These are phyloP conservation scores for Pisolithus albus DNA, from an alignment of 768 basidiomycete species.

Conservation along the genomic window DNA sequence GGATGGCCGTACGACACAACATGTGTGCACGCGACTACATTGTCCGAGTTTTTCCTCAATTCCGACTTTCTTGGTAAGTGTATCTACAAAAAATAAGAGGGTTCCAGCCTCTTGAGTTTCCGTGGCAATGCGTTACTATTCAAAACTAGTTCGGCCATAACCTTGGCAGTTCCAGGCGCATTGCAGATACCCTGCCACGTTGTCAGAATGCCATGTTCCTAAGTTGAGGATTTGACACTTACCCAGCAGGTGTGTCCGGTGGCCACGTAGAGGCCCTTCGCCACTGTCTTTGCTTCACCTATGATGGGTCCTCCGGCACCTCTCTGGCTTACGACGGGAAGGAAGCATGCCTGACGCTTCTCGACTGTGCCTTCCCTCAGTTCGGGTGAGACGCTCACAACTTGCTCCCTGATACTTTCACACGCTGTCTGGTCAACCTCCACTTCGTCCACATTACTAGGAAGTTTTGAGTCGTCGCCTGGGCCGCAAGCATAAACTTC, in stretches of 20 bases:
- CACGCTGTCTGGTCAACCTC: constrained; percentile 50
- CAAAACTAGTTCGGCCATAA: constrained; percentile 64
- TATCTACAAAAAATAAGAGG: constrained; percentile 28
- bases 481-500: constrained; percentile 77
- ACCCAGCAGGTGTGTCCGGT: constrained; percentile 82
- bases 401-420: constrained; percentile 47
- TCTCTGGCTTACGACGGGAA: constrained; percentile 53
- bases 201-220: constrained; percentile 3
- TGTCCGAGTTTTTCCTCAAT: not conserved
- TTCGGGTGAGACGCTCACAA: constrained; percentile 53
- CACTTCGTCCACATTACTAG: constrained; percentile 67
- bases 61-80: not conserved
- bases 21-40: not conserved
- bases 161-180: constrained; percentile 77
- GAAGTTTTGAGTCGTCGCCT: constrained; percentile 66
- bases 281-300: constrained; percentile 49
- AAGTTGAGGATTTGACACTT: constrained; percentile 18
- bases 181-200: constrained; percentile 62
- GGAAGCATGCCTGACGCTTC: constrained; percentile 65
- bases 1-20: not conserved
- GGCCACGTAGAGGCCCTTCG: constrained; percentile 62
- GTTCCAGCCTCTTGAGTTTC: constrained; percentile 43
- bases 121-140: constrained; percentile 57
- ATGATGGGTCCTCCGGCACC: constrained; percentile 61
- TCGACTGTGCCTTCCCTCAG: constrained; percentile 49